Base-by-base conservation (phyloP, 345 rosid genomes). In the Linum tenue region DNA sequence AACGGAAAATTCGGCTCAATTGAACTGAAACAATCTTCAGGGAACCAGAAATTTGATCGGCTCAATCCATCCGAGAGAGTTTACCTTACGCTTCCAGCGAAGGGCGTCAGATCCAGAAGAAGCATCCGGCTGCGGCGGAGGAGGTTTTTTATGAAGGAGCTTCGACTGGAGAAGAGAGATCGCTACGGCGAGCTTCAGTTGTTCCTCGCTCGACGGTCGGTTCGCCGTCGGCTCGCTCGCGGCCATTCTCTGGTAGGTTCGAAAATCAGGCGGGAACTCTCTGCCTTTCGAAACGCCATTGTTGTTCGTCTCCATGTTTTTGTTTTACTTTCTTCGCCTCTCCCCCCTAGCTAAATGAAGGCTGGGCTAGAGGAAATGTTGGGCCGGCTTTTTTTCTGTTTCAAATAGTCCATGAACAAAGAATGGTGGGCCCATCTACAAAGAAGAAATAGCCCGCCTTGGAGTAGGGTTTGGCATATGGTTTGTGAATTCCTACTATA, bases 21-120 rank as follows among this genome's bases (percentile, higher is more conserved):
- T 11, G 10, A 43, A 11, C 10, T 43, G 10, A 2, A 2, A 4
- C 9, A 43, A 43, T 44, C 7, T 44, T 7, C 51, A 7, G 10
- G 0, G 12, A 17, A 11, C 35, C 2, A 10, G 9, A 16, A 57
- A 57, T 8, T 15, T 31, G 3, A n/a, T 57, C 10, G 37, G 17
- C 60, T 57, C 60, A 8, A 3, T 57, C 31, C 10, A 17, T n/a
- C 35, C n/a, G 36, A 7, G 51, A 44, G 51, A 5, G 51, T 44
- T 22, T 38, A 88, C 99, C 96, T 94, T 94, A 42, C 80, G 86
- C 84, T 86, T 90, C 97, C 96, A 94, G 48, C 87, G 90, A 63
- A 83, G 82, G 62, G 80, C 83, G 22, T 85, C 84, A 39, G 88
- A 57, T 41, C 81, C 72, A 15, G 78, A 68, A 67, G 79, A 48